A percentile compares a stretch with the other conserved stretches of the same genome.
Conservation (phyloP, 306 rosid genomes). For the Ormosia emarginata region DNA sequence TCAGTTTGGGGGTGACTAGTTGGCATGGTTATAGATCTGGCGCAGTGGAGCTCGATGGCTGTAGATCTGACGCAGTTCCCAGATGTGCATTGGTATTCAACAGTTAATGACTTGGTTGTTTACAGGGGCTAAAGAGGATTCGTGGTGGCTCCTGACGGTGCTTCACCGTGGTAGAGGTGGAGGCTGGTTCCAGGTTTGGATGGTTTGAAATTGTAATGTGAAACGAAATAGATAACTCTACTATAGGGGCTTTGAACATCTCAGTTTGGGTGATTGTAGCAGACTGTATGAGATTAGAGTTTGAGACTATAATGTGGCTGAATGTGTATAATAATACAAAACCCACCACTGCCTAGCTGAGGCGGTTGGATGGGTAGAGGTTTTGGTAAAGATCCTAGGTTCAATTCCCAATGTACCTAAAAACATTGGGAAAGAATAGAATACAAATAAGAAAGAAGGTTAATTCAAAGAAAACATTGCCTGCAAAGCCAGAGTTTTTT, state of each 20-base stretch:
- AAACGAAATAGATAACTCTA: not conserved
- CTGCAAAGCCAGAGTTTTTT: not conserved
- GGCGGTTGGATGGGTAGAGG: not conserved
- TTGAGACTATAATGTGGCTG: not conserved
- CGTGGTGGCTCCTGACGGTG: too few relatives aligned
- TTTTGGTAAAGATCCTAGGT: not conserved
- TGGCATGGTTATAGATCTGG: too few relatives aligned
- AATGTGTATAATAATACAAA: not conserved
- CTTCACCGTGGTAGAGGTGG: too few relatives aligned
- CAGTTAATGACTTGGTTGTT: too few relatives aligned
- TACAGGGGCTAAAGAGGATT: too few relatives aligned
- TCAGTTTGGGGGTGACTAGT: too few relatives aligned
- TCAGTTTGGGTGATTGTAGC: not conserved
- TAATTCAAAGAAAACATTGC: not conserved
- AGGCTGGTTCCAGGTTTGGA: too few relatives aligned
- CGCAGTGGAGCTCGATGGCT: too few relatives aligned
- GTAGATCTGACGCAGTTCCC: too few relatives aligned
- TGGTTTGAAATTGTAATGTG: not conserved
- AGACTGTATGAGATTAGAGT: not conserved
- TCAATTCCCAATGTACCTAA: too few relatives aligned
- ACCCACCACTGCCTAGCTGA: not conserved
- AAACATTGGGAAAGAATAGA: too few relatives aligned
- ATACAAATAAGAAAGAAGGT: not conserved
- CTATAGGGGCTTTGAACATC: slow-evolving; percentile 6
- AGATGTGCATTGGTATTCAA: too few relatives aligned